phyloP scores from a whole-genome alignment of 2,329 filamentous ascomycete genomes.

The Amauroascus verrucosus region DNA sequence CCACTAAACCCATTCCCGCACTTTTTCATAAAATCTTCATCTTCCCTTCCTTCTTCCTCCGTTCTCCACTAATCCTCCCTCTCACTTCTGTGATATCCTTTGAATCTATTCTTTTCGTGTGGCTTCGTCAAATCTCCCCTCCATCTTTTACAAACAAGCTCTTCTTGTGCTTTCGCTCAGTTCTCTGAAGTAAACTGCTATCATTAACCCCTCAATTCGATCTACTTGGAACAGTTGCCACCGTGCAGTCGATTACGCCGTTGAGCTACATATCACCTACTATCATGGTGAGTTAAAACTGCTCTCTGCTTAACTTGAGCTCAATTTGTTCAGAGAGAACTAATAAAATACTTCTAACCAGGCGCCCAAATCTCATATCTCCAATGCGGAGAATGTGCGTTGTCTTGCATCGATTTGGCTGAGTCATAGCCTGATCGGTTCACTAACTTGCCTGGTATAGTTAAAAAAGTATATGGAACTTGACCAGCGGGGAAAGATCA shows the following conservation, averaged over 20 bases:
- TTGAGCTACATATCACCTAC: not conserved
- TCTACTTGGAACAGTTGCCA: not conserved
- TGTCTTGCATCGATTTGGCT: conserved; percentile 10
- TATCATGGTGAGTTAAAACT: conserved; percentile 8
- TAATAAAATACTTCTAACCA: conserved; percentile 10
- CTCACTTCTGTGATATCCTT: not conserved
- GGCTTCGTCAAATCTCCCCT: no score
- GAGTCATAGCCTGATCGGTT: conserved; percentile 13
- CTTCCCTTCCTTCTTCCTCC: conserved; percentile 1
- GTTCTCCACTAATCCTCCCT: not conserved
- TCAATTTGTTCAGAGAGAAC: not conserved
- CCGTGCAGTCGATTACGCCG: not conserved
- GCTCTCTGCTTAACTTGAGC: not conserved
- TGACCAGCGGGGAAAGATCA: conserved; percentile 76
- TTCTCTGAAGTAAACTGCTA: not conserved
- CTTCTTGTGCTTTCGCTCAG: conserved; percentile 7
- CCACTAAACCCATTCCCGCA: not conserved
- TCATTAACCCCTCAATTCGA: conserved; percentile 1
- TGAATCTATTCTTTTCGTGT: no score
- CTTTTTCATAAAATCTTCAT: conserved; percentile 5
- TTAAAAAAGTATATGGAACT: conserved; percentile 86
- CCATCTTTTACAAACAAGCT: conserved; percentile 4
- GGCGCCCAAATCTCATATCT: conserved; percentile 25
- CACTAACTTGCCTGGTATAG: conserved; percentile 39
- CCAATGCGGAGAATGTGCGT: conserved; percentile 35